Conservation (phyloP, 345 rosid genomes). For the Fremontodendron californicum region DNA sequence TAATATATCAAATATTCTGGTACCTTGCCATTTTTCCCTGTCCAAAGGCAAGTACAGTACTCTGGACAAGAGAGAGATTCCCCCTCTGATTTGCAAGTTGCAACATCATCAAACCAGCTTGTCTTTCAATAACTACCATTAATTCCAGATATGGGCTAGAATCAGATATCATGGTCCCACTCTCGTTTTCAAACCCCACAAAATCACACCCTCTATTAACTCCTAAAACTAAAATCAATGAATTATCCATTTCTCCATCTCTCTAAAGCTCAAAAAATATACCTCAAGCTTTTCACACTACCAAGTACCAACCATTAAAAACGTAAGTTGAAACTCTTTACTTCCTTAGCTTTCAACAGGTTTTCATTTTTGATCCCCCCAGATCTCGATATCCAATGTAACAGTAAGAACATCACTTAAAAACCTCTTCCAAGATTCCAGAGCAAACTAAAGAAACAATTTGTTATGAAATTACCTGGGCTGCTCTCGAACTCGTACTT, state of each 20-base stretch:
- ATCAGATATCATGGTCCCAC: constrained; percentile 66
- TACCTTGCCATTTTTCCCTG: constrained; percentile 8
- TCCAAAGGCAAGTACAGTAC: constrained; percentile 23
- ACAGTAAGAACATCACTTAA: constrained; percentile 22
- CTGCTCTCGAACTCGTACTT: constrained; percentile 40
- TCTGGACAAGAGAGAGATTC: constrained; percentile 29
- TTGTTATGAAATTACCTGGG: constrained; percentile 39
- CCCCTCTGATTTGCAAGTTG: constrained; percentile 2
- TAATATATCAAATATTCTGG: no score
- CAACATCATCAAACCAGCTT: constrained; percentile 23
- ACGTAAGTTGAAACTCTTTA: background rate
- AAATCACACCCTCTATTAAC: constrained; percentile 20
- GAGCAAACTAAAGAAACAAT: background rate
- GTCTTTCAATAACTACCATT: constrained; percentile 30
- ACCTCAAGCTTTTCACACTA: constrained; percentile 12
- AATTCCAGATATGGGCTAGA: constrained; percentile 40
- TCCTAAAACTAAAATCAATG: constrained; percentile 4
- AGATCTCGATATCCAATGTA: constrained; percentile 31
- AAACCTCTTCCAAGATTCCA: background rate
- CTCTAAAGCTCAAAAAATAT: constrained; percentile 13
- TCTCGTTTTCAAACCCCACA: constrained; percentile 37
- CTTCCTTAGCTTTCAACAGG: background rate
- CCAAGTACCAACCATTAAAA: constrained; percentile 3
- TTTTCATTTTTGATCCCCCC: background rate
- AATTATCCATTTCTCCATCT: background rate